These are phyloP conservation scores for Odonthalia washingtoniensis DNA, from an alignment of 31 red algal species.

Conservation along the genomic window DNA sequence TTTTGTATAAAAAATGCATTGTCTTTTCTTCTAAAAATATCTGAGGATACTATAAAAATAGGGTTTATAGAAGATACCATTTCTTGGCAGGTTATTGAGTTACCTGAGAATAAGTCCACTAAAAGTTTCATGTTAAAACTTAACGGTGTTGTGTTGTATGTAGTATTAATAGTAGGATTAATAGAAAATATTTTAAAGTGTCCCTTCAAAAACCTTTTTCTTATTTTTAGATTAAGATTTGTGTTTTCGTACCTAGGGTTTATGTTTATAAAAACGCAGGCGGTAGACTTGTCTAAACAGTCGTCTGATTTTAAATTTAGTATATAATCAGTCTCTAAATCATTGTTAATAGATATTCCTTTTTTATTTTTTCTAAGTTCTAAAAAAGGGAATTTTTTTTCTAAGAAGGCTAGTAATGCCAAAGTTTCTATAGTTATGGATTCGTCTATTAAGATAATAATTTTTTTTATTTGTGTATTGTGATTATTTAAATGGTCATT, in stretches of 20 bases:
- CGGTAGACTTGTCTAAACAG: not conserved
- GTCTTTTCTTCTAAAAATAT: not conserved
- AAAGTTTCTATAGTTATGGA: not conserved
- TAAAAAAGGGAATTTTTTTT: constrained; percentile 33
- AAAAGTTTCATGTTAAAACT: constrained; percentile 15
- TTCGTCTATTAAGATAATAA: not conserved
- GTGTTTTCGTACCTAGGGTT: constrained; percentile 12
- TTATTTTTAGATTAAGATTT: constrained; percentile 25
- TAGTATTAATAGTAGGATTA: not conserved
- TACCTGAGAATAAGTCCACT: not conserved
- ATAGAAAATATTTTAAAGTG: constrained; percentile 2
- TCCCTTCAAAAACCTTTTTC: constrained; percentile 16
- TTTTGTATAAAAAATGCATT: not conserved
- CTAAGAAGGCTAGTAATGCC: not conserved
- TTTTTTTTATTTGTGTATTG: not conserved
- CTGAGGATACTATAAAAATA: not conserved
- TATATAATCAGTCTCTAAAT: not conserved
- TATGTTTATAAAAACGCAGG: not conserved
- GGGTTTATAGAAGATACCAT: not conserved
- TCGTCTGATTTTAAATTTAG: not conserved
- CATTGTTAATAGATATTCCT: not conserved
- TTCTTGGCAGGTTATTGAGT: not conserved
- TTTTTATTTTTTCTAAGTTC: constrained; percentile 14
- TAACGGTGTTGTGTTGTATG: not conserved
- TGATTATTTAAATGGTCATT: constrained; percentile 26